Evolutionary conservation across 495 filamentous ascomycete genomes (phyloP), one percentile per base, ranked within the genome.

Genomic region (Penicillium malachiteum): DNA sequence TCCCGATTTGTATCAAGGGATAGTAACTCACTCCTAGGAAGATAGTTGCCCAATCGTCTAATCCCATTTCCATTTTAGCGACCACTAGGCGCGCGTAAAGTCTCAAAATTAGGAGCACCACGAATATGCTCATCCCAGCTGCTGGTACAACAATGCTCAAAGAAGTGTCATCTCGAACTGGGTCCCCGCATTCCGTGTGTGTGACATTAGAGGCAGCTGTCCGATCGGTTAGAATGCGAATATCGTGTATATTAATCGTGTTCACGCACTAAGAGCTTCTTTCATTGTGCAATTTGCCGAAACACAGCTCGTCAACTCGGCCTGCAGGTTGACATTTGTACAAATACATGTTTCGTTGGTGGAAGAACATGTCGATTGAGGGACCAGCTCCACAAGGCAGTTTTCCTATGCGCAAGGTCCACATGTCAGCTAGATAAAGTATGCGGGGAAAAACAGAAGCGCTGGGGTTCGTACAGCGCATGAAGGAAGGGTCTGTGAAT

Each of bases 301-400:
- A 13, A 64, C 51, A 49, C 62, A 64, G 7, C 11, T 34, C n/a
- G 17, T 48, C 33, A 64, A 31, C 32, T 41, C 18, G n/a, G 35
- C 54, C 33, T 57, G 60, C n/a, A 64, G 54, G 12, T 48, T 18
- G 1, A n/a, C 47, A 31, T 64, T 52, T 11, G 53, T 55, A 48
- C 61, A 63, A 10, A 63, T 63, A 34, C 60, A 63, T 37, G 39
- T 45, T 14, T 56, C 37, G 37, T 63, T 54, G 13, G 18, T 56
- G 9, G 49, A 13, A 10, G 52, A 18, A 39, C 60, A 59, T n/a
- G 56, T 5, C 13, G 38, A 47, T n/a, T 39, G 6, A 16, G 48
- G 48, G n/a, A 50, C 32, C 10, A 50, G 34, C 14, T 50, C 34
- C 8, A 3, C n/a, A 26, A 50, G 33, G 48, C 48, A 50, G n/a